Base-by-base conservation (phyloP, 768 basidiomycete species). In the Naganishia vishniacii region DNA sequence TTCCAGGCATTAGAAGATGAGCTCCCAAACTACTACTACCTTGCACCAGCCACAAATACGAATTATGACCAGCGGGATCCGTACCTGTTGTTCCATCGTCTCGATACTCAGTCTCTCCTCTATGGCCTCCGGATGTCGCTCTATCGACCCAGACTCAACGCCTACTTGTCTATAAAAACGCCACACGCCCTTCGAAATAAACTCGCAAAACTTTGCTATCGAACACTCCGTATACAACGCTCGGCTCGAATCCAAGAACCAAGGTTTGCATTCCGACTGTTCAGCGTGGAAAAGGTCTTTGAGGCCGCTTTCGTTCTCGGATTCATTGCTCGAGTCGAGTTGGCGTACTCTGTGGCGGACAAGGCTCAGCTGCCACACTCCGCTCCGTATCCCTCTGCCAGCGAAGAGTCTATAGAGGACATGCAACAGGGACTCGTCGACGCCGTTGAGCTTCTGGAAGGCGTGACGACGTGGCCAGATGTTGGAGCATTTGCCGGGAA, bases 1-100 rank as follows among this genome's bases (percentile, higher is more conserved):
- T 59, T 74, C 11, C 67, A 67, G n/a, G 66, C 66, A 2, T 72
- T 71, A 59, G 69, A 74, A 62, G 71, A 72, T 16, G 68, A 68
- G 23, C 51, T 74, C 11, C 72, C 72, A n/a, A 65, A 61, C 7
- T 72, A 72, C 49, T 66, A 70, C 56, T 62, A 67, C 20, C 56
- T 71, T n/a, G 70, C 62, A 49, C 72, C 72, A 18, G 48, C 51
- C 6, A 71, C 72, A 23, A 66, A 71, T 28, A 71, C 71, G 12
- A 60, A 46, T 31, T 68, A 59, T 25, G 71, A 73, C 44, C 49
- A 65, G 5, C 51, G 66, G 6, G 67, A 73, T 26, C 65, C 71
- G 2, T 72, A 72, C 51, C 66, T 72, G 37, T 34, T 67, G 12
- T 58, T 71, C 23, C 71, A 72, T 59, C 67, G 70, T 18, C 58